Evolutionary conservation across 805 yeast genomes (phyloP).

Genomic region (Hagleromyces aurorensis): DNA sequence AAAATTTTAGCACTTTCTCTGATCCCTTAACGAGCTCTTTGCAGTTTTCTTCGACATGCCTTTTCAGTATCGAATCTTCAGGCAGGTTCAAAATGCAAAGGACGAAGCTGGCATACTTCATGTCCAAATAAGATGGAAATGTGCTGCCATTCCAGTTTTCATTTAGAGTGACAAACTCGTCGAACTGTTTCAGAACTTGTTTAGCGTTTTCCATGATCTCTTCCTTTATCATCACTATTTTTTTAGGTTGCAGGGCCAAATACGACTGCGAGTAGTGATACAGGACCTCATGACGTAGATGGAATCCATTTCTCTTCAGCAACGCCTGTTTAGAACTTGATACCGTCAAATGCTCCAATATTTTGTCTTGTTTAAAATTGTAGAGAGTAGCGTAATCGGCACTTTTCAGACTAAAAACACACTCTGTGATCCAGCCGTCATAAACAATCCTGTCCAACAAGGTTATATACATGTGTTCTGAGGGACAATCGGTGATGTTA

Average conservation of each 20-base stretch:
- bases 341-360: constrained; percentile 9
- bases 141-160: constrained; percentile 10
- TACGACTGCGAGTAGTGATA: constrained; percentile 11
- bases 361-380: constrained; percentile 4
- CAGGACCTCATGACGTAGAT: constrained; percentile 32
- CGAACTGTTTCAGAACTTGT: constrained; percentile 21
- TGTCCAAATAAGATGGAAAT: constrained; percentile 23
- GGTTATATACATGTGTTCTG: constrained; percentile 32
- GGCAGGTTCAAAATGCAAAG: constrained; percentile 19
- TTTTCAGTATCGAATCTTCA: constrained; percentile 6
- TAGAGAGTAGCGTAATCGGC: constrained; percentile 21
- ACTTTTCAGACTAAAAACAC: constrained; percentile 19
- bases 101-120: constrained; percentile 30
- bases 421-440: constrained; percentile 41
- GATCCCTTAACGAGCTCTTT: constrained; percentile 14
- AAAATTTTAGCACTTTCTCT: constrained; percentile 1
- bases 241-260: constrained; percentile 7
- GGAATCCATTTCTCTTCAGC: constrained; percentile 30
- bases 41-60: constrained; percentile 7
- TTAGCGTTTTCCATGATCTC: constrained; percentile 13
- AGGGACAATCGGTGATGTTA: constrained; percentile 25
- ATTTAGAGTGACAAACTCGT: constrained; percentile 8
- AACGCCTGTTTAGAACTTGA: constrained; percentile 15
- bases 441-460: constrained; percentile 41
- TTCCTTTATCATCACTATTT: no score